These are phyloP conservation scores for Daldinia caldariorum DNA, from an alignment of 495 filamentous ascomycete genomes.

Conservation along the genomic window DNA sequence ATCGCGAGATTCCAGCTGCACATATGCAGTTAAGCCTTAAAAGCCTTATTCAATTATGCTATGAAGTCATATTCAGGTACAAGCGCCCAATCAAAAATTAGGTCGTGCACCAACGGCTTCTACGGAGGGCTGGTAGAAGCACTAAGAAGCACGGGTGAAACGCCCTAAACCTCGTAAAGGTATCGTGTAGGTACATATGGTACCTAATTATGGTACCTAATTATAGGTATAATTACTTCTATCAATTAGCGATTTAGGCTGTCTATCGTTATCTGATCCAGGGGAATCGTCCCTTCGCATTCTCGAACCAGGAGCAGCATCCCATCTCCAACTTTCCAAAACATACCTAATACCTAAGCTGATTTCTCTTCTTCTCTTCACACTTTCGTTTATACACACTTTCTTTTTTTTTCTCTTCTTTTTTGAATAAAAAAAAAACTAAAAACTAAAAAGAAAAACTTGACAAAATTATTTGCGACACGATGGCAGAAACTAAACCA, in stretches of 20 bases:
- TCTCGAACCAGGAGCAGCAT: conserved; percentile 18
- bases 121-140: conserved; percentile 10
- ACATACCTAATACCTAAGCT: conserved; percentile 13
- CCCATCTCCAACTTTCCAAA: conserved; percentile 13
- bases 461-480: conserved; percentile 17
- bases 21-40: conserved; percentile 10
- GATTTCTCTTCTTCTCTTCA: conserved; percentile 14
- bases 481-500: conserved; percentile 59
- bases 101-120: conserved; percentile 15
- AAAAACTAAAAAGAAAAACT: not conserved
- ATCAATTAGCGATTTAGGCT: conserved; percentile 43
- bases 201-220: too few relatives aligned
- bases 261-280: conserved; percentile 29
- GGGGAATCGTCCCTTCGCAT: conserved; percentile 25
- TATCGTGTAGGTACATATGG: too few relatives aligned
- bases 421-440: too few relatives aligned
- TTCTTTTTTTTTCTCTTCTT: not conserved
- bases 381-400: not conserved
- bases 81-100: conserved; percentile 22
- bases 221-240: too few relatives aligned
- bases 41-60: conserved; percentile 27
- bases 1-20: not conserved
- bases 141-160: conserved; percentile 10
- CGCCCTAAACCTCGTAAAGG: conserved; percentile 8
- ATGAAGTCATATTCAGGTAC: conserved; percentile 33